Evolutionary conservation across 805 yeast genomes (phyloP).

Genomic region (Saccharomycopsis fibuligera): DNA sequence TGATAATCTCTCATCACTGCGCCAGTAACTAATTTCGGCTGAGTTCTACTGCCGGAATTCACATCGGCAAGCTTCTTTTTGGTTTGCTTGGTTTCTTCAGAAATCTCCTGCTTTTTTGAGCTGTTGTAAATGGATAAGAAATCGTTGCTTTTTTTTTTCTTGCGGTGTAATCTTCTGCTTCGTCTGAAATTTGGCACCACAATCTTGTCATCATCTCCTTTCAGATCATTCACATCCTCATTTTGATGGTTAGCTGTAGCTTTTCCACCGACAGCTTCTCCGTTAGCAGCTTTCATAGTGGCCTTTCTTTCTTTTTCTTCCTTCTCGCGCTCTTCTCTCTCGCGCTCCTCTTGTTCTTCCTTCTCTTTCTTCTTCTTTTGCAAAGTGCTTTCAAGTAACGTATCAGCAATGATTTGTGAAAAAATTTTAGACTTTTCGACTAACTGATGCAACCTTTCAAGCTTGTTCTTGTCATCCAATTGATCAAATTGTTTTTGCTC

Average conservation of each 20-base stretch:
- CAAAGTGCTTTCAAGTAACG: constrained; percentile 50
- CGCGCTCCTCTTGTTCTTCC: constrained; percentile 24
- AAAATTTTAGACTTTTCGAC: constrained; percentile 86
- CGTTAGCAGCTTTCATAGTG: too few relatives aligned
- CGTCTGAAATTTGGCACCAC: constrained; percentile 20
- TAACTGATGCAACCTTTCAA: constrained; percentile 61
- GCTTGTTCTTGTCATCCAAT: constrained; percentile 46
- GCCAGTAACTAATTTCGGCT: constrained; percentile 49
- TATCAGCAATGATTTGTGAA: constrained; percentile 79
- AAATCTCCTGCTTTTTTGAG: constrained; percentile 7
- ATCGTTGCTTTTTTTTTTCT: constrained; percentile 2
- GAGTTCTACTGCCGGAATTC: constrained; percentile 28
- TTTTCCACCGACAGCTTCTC: not conserved
- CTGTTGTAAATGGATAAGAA: constrained; percentile 22
- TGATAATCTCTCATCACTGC: constrained; percentile 77
- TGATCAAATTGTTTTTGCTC: constrained; percentile 22
- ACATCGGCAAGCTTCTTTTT: constrained; percentile 23
- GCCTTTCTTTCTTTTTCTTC: constrained; percentile 24
- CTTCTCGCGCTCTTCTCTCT: constrained; percentile 2
- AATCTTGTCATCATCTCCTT: constrained; percentile 11
- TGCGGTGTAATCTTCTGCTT: constrained; percentile 15
- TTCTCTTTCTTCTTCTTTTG: constrained; percentile 27
- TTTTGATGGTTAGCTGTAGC: constrained; percentile 14
- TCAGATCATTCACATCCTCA: constrained; percentile 20
- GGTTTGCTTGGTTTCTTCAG: constrained; percentile 24